A percentile compares a stretch with the other conserved stretches of the same genome.
Evolutionary conservation across 257 asterid species (phyloP).

Genomic region (Penstemon newberryi): DNA sequence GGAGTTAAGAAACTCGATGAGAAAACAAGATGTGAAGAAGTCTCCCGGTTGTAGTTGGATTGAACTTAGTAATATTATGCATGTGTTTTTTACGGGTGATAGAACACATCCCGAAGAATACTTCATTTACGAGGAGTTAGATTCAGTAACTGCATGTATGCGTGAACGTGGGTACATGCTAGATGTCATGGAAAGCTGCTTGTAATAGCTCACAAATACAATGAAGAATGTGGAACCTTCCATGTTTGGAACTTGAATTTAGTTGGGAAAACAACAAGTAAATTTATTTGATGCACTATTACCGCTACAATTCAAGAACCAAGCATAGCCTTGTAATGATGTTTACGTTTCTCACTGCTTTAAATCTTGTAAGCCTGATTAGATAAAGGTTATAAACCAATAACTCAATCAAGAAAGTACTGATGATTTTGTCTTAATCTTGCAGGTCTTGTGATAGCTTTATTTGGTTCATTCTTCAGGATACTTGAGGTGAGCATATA

Average conservation of each 20-base stretch:
- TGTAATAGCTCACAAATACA: conserved; percentile 21
- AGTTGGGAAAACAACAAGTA: not conserved
- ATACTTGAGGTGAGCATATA: conserved; percentile 63
- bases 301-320: not conserved
- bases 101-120: conserved; percentile 50
- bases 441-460: conserved; percentile 79
- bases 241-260: not conserved
- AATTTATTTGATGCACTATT: not conserved
- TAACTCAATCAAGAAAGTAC: not conserved
- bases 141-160: conserved; percentile 54
- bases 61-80: conserved; percentile 63
- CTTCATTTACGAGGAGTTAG: conserved; percentile 49
- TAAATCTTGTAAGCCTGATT: not conserved
- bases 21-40: conserved; percentile 71
- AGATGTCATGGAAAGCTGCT: conserved; percentile 44
- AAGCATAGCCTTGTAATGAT: no score
- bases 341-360: no score
- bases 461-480: conserved; percentile 75
- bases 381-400: not conserved
- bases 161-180: conserved; percentile 41
- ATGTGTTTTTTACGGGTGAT: conserved; percentile 61
- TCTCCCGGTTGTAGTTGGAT: conserved; percentile 94
- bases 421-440: conserved; percentile 11
- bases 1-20: conserved; percentile 68
- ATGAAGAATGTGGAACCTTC: not conserved